These are phyloP conservation scores for Exophiala lecanii-corni DNA, from an alignment of 2,329 filamentous ascomycete genomes.

Conservation along the genomic window DNA sequence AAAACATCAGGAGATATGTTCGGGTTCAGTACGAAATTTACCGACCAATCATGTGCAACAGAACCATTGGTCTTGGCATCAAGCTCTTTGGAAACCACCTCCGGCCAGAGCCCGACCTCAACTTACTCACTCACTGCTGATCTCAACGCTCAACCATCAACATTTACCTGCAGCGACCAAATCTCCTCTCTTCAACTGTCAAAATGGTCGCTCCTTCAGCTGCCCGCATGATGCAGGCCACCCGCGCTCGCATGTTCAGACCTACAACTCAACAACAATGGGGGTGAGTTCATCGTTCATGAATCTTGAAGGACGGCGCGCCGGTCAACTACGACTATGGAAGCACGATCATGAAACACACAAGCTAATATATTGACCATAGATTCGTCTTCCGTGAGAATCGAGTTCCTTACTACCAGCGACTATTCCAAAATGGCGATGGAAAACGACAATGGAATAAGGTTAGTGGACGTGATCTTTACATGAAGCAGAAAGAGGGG, in stretches of 20 bases:
- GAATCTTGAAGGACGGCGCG: too few species aligned
- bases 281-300: constrained; percentile 16
- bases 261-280: constrained; percentile 17
- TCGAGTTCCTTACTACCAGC: constrained; percentile 63
- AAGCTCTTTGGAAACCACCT: constrained; percentile 6
- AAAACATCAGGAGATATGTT: constrained; percentile 16
- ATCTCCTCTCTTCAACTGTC: constrained; percentile 6
- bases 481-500: too few species aligned
- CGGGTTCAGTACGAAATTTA: constrained; percentile 5
- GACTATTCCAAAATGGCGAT: constrained; percentile 62
- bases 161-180: neutral
- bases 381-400: constrained; percentile 61
- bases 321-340: too few species aligned
- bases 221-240: constrained; percentile 28
- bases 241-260: constrained; percentile 25
- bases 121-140: too few species aligned
- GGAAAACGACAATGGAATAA: constrained; percentile 64
- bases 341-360: too few species aligned
- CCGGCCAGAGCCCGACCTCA: constrained; percentile 9
- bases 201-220: constrained; percentile 28
- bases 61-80: constrained; percentile 10
- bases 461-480: constrained; percentile 44
- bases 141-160: constrained; percentile 4
- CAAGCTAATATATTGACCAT: constrained; percentile 3
- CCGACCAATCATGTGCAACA: neutral